Evolutionary conservation across 2,329 filamentous ascomycete genomes (phyloP), one percentile per base, ranked within the genome.

Genomic region (Aspergillus arachidicola): DNA sequence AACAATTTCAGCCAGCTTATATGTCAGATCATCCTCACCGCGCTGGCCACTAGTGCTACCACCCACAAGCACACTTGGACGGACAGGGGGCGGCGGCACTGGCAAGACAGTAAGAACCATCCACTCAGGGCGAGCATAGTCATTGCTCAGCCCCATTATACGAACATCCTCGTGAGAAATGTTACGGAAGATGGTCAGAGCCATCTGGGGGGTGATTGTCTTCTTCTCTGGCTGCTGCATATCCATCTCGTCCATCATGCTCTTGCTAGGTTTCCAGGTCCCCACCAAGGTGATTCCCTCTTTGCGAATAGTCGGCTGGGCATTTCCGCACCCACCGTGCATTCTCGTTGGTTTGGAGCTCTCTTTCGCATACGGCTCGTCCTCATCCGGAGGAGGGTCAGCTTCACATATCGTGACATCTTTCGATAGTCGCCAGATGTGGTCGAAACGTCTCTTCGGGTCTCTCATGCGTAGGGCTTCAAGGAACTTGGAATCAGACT

Each of bases 1-100:
- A 71, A 99, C 95, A 73, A 99, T 97, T 80, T 99, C 95, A 73
- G 94, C 94, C 36, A 99, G 85, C 82, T 99, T 99, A 86, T 97
- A 99, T 0, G 95, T 99, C 86, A 99, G 86, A 84, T 99, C 96
- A 78, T 99, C 95, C 81, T 99, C 95, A 76, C 95, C 95, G 67
- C 95, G 91, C 84, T 94, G 89, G 67, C 95, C 95, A 69, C 92
- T 92, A 59, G 92, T 91, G 50, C 93, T 96, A 58, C 95, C 94
- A 74, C 98, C 96, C 82, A 98, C 94, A 26, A 94, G 96, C 71
- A 99, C 96, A 85, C 93, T 97, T 6, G 95, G 95, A 60, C 95
- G 91, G 43, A 99, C 96, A 3, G 95, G 94, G 55, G 95, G 95
- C 3, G 95, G 95, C 1, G 95, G 95, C 0, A 99, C 96, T 6